phyloP scores from a whole-genome alignment of 1,284 basidiomycete species.

The Cystobasidium slooffiae region DNA sequence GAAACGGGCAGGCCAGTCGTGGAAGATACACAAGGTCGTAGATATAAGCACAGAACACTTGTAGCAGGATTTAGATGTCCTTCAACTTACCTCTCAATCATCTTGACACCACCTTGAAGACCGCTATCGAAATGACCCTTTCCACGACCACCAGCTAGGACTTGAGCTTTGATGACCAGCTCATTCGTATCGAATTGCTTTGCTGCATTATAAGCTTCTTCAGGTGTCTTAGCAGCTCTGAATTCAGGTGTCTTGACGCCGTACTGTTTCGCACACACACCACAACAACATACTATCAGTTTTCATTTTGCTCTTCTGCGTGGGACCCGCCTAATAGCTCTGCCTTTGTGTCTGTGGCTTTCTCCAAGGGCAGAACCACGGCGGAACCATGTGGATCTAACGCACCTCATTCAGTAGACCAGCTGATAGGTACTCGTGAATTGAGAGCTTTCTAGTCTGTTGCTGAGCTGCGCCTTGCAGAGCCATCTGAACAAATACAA shows the following conservation, averaged over 20 bases:
- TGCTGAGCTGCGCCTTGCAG: constrained; percentile 43
- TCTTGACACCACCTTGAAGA: constrained; percentile 96
- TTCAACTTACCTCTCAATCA: constrained; percentile 76
- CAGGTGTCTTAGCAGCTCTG: constrained; percentile 79
- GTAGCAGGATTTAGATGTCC: not conserved
- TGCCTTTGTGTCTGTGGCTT: not conserved
- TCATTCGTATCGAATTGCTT: constrained; percentile 80
- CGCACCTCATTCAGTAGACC: constrained; percentile 87
- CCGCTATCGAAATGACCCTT: constrained; percentile 93
- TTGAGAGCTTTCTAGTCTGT: constrained; percentile 91
- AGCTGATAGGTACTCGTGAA: constrained; percentile 98
- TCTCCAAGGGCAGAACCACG: not conserved
- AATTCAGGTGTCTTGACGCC: constrained; percentile 95
- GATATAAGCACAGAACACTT: constrained; percentile 22
- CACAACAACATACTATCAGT: constrained; percentile 9
- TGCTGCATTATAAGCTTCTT: constrained; percentile 89
- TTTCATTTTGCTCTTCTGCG: not conserved
- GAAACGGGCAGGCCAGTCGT: not conserved
- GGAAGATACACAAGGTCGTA: constrained; percentile 15
- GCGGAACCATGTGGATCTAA: too few species aligned
- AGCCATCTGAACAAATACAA: not conserved
- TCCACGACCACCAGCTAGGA: constrained; percentile 96
- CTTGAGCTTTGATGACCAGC: constrained; percentile 97
- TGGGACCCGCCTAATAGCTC: constrained; percentile 10
- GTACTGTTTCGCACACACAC: constrained; percentile 67